These are phyloP conservation scores for Epichloe typhina DNA, from an alignment of 2,329 filamentous ascomycete species.

Conservation along the genomic window DNA sequence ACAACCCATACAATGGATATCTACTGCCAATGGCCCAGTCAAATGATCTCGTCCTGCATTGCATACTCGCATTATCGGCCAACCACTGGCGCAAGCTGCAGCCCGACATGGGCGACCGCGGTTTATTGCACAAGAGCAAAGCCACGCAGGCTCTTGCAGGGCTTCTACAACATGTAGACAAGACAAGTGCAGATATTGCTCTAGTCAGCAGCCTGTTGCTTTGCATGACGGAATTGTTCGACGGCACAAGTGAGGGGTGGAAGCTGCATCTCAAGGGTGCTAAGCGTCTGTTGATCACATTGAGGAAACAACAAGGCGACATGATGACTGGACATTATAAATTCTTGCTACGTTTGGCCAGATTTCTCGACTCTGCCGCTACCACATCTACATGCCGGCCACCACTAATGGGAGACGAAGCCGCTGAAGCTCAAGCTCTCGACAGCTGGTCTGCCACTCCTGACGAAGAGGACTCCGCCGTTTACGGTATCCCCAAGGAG, in stretches of 20 bases:
- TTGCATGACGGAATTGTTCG: constrained; percentile 29
- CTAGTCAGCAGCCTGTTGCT: constrained; percentile 27
- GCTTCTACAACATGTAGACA: constrained; percentile 22
- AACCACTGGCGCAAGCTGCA: constrained; percentile 23
- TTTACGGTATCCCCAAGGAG: constrained; percentile 23
- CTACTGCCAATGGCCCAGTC: constrained; percentile 20
- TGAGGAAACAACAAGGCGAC: constrained; percentile 18
- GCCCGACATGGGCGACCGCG: constrained; percentile 16
- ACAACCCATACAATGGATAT: constrained; percentile 20
- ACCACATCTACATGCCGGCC: constrained; percentile 22
- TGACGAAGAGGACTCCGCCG: constrained; percentile 20
- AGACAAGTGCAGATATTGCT: constrained; percentile 19
- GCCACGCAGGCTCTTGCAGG: constrained; percentile 18
- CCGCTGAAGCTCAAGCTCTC: constrained; percentile 14
- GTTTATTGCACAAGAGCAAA: constrained; percentile 19
- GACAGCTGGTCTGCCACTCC: constrained; percentile 14
- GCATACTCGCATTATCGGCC: constrained; percentile 19
- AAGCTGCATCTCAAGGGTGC: constrained; percentile 29
- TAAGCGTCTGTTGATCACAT: constrained; percentile 22
- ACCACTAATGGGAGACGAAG: constrained; percentile 20
- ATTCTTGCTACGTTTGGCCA: constrained; percentile 21
- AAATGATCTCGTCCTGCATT: constrained; percentile 20
- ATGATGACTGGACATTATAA: constrained; percentile 24
- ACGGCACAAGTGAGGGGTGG: constrained; percentile 28
- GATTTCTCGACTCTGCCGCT: constrained; percentile 21